Evolutionary conservation across 352 stramenopile genomes (phyloP).

Genomic region (Phytophthora tentaculata): DNA sequence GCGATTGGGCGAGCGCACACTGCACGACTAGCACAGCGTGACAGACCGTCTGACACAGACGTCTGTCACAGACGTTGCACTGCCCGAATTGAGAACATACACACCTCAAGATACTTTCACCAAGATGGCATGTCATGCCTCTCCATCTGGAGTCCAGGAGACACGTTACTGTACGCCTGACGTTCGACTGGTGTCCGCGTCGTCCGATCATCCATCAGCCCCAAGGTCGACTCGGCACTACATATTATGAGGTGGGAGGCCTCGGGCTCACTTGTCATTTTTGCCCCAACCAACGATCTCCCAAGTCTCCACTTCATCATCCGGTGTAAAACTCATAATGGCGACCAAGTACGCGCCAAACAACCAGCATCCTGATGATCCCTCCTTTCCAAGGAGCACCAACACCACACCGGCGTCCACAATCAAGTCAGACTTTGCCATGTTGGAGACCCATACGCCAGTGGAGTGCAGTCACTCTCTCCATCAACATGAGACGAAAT

Average conservation of each 20-base stretch:
- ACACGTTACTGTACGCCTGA: background rate
- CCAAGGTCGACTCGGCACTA: background rate
- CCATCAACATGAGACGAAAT: constrained; percentile 1
- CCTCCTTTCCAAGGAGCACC: constrained; percentile 9
- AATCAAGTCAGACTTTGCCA: constrained; percentile 23
- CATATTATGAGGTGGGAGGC: background rate
- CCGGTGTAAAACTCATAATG: constrained; percentile 3
- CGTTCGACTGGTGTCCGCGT: constrained; percentile 6
- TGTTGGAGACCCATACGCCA: constrained; percentile 36
- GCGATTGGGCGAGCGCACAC: constrained; percentile 12
- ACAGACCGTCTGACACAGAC: too few species aligned
- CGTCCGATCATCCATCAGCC: constrained; percentile 8
- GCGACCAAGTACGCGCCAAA: constrained; percentile 11
- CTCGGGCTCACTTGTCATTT: constrained; percentile 21
- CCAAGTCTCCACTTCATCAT: background rate
- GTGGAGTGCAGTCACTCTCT: constrained; percentile 32
- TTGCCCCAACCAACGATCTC: background rate
- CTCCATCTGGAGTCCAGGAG: constrained; percentile 13
- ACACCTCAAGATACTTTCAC: constrained; percentile 11
- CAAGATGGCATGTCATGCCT: constrained; percentile 3
- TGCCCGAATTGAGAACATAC: constrained; percentile 14
- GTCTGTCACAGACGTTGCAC: constrained; percentile 12
- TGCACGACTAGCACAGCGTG: constrained; percentile 24
- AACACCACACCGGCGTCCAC: constrained; percentile 20
- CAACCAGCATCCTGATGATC: background rate